These are phyloP conservation scores for Globisporangium solare DNA, from an alignment of 352 stramenopile species.

Conservation along the genomic window DNA sequence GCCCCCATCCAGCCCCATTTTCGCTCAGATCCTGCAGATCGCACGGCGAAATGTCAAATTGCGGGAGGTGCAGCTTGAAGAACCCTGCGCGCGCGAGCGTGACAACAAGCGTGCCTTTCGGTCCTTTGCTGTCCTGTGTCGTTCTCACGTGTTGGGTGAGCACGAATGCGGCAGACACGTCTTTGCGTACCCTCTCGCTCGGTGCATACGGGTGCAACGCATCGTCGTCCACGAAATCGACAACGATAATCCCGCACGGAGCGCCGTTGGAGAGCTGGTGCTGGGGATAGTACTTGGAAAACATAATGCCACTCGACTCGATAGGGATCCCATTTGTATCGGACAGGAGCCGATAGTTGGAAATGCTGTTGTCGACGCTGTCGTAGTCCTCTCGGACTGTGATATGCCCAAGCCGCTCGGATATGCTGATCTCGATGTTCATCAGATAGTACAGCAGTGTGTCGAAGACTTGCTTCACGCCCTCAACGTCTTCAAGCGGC, in stretches of 20 bases:
- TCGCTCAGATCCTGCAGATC: no score
- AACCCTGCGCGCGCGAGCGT: no score
- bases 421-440: no score
- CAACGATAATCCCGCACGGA: conserved; percentile 23
- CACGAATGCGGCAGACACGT: conserved; percentile 27
- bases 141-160: conserved; percentile 18
- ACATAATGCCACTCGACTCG: conserved; percentile 42
- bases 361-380: conserved; percentile 24
- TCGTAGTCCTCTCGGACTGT: conserved; percentile 4
- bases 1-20: no score
- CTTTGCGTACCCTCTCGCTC: conserved; percentile 23
- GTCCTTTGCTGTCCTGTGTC: no score
- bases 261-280: conserved; percentile 6
- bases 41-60: no score
- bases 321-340: conserved; percentile 27
- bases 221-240: conserved; percentile 34
- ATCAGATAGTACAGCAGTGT: no score
- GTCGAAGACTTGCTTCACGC: no score
- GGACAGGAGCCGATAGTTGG: conserved; percentile 30
- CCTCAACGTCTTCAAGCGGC: no score
- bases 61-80: no score
- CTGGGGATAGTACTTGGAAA: conserved; percentile 19
- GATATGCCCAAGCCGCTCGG: no score
- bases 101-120: no score
- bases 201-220: conserved; percentile 31